Evolutionary conservation across 108 stramenopile species (phyloP), one percentile per base, ranked within the genome.

Genomic region (Bacterosira constricta): DNA sequence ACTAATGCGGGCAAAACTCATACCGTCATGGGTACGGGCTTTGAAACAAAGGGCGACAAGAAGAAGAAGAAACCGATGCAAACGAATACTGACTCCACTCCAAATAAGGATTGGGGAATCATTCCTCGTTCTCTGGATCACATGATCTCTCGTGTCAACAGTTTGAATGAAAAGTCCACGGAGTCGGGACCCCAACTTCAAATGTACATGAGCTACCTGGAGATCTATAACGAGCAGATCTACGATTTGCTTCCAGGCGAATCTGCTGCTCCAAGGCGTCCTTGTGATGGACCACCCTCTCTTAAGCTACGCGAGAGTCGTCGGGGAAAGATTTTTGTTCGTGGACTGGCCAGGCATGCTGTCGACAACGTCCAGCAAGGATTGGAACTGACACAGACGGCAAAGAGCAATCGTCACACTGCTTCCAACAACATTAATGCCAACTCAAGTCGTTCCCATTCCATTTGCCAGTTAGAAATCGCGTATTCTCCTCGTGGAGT

Each of bases 1-100:
- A 99, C 99, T 12, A 99, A 99, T 69, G 97, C 99, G 1, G 99
- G 99, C 6, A 99, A 99, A 80, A 98, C 98, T 0, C 86, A 98
- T 78, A 99, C 98, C 27, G 90, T 99, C 26, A 91, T 96, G 66
- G 99, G 99, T 6, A 83, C 58, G 21, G 75, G 75, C 78, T 62
- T 69, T 74, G 57, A 87, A 49, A 59, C 67, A 66, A 46, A 47
- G 29, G 32, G 23, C 17, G 64, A 80, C 73, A 52, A 61, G 27
- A 64, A 59, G 27, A 42, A 15, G 11, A 29, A 20, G 59, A n/a
- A n/a, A n/a, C n/a, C n/a, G n/a, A 71, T 20, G 20, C 39, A 30
- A 54, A 23, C 35, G 15, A 52, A 7, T 9, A 66, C 21, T 26
- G 38, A 21, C 17, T 63, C 23, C 55, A 76, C 52, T 46, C 70